phyloP scores from a whole-genome alignment of 2,329 filamentous ascomycete species.

The Pseudogymnoascus sp. region DNA sequence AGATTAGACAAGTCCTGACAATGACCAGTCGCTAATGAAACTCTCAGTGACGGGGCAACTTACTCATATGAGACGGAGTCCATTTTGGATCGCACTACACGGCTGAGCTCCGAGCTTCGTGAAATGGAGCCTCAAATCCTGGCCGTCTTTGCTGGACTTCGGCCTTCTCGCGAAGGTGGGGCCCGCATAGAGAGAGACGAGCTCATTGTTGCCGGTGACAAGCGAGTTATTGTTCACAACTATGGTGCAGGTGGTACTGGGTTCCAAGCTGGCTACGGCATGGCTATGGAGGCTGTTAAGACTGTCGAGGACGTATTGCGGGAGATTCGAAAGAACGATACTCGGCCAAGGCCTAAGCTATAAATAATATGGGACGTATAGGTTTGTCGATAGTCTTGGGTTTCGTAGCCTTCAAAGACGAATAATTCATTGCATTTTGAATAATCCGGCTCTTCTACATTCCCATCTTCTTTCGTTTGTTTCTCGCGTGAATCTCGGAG shows the following conservation, averaged over 20 bases:
- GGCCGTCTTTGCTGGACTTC: constrained; percentile 29
- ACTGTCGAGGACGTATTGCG: constrained; percentile 26
- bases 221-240: constrained; percentile 32
- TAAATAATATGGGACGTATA: not conserved
- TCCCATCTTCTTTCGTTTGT: not conserved
- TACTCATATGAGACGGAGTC: constrained; percentile 34
- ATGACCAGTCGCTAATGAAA: not conserved
- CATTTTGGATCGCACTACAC: constrained; percentile 32
- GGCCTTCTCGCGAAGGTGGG: constrained; percentile 34
- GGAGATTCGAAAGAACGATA: constrained; percentile 10
- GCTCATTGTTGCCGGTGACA: constrained; percentile 23
- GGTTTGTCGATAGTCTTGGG: not conserved
- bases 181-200: constrained; percentile 29
- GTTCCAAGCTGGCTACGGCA: constrained; percentile 38
- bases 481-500: not conserved
- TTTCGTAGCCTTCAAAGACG: not conserved
- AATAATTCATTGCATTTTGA: not conserved
- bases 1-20: constrained; percentile 11
- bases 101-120: constrained; percentile 29
- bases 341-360: not conserved
- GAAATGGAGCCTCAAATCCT: constrained; percentile 27
- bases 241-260: constrained; percentile 42
- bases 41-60: constrained; percentile 29
- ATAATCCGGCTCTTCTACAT: not conserved
- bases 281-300: constrained; percentile 34